Evolutionary conservation across 192 early-diverging fungal species (phyloP), one percentile per base, ranked within the genome.

Genomic region (Entomortierella beljakovae): DNA sequence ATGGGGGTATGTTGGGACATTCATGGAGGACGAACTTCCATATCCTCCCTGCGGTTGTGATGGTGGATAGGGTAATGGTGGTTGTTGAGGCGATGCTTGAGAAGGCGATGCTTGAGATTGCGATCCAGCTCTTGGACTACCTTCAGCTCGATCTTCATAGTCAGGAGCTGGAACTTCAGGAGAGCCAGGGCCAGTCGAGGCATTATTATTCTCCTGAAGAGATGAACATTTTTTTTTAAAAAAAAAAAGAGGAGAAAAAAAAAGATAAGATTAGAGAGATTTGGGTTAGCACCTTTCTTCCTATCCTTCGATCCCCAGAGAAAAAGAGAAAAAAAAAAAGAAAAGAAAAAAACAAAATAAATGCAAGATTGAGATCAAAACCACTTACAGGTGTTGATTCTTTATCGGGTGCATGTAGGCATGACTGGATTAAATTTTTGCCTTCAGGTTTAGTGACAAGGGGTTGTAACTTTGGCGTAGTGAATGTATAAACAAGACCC

Each of bases 401-500:
- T 11, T 74, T 69, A 64, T 97, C 96, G n/a, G 93, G 90, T 18
- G 94, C 90, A 83, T 95, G 96, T 60, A 98, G 85, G 75, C 96
- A 98, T 6, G 89, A 85, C 80, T 98, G 96, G 80, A 98, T 98
- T 50, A 97, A 85, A 63, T 93, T 94, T 81, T 97, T 96, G 54
- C 95, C 96, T 69, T 97, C 93, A 11, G 92, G 83, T 81, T 95
- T 93, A 25, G 94, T 94, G 62, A 98, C 95, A 25, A 98, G 86
- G 10, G 95, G 95, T 81, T 96, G 95, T 52, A 98, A 87, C 83
- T 96, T 96, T 37, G 92, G 92, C 26, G 96, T 98, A 8, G 96
- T 95, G 80, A 96, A 97, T 18, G 95, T 97, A 82, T 97, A 97
- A 11, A 98, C 95, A 42, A 96, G 91, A 26, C 96, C 96, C 49